phyloP scores from a whole-genome alignment of 2,329 filamentous ascomycete species.

The Fusarium sp. region DNA sequence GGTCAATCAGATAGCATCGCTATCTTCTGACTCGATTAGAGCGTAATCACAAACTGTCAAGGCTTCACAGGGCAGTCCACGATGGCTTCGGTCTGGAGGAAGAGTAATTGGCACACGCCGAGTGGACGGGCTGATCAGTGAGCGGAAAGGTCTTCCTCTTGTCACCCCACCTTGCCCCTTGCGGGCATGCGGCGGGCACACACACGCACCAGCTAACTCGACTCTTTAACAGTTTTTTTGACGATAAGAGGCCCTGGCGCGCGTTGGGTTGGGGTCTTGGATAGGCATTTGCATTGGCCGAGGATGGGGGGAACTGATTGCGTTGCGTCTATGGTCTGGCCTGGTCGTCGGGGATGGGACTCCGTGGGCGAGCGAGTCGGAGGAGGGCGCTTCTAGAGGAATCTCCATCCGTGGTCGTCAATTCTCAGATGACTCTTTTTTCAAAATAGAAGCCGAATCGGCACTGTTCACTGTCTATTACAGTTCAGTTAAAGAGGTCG shows the following conservation, averaged over 20 bases:
- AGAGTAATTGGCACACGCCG: slow-evolving; percentile 35
- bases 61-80: neutral
- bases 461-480: slow-evolving; percentile 12
- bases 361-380: slow-evolving; percentile 24
- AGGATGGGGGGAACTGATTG: neutral
- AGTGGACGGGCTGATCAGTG: slow-evolving; percentile 15
- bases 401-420: slow-evolving; percentile 17
- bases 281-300: neutral
- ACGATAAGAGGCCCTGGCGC: slow-evolving; percentile 21
- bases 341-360: slow-evolving; percentile 4
- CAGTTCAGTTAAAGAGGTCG: slow-evolving; percentile 16
- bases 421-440: neutral
- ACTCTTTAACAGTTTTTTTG: slow-evolving; percentile 21
- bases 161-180: slow-evolving; percentile 35
- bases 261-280: neutral
- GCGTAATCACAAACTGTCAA: slow-evolving; percentile 30
- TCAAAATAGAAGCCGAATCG: slow-evolving; percentile 14
- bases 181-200: slow-evolving; percentile 16
- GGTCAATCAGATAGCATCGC: slow-evolving; percentile 12
- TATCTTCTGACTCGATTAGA: slow-evolving; percentile 32
- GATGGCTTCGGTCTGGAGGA: slow-evolving; percentile 30
- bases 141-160: neutral
- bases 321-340: neutral
- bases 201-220: slow-evolving; percentile 28
- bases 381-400: slow-evolving; percentile 5